phyloP scores from a whole-genome alignment of 768 basidiomycete genomes.

The Boletus rex-veris region DNA sequence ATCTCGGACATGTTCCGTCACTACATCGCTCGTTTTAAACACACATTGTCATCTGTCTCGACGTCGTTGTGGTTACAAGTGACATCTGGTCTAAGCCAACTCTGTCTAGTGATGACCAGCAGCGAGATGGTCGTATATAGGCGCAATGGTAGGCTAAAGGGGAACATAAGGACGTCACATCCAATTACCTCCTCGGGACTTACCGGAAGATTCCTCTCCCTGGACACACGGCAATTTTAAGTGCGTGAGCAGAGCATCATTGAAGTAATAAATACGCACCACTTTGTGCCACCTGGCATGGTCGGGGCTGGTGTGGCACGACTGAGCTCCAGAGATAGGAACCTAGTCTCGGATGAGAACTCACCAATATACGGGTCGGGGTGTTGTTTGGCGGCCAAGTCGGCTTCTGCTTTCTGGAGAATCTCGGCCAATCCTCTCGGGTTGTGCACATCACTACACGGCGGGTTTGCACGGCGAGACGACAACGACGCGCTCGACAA shows the following conservation, averaged over 20 bases:
- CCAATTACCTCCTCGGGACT: slow-evolving; percentile 24
- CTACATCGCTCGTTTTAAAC: not conserved
- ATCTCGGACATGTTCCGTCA: not conserved
- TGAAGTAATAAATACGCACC: slow-evolving; percentile 50
- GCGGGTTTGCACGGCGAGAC: not conserved
- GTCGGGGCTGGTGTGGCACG: slow-evolving; percentile 52
- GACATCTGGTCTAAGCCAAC: not conserved
- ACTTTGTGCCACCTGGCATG: slow-evolving; percentile 93
- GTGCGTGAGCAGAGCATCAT: not conserved
- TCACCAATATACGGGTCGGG: slow-evolving; percentile 93
- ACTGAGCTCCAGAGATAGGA: slow-evolving; percentile 2
- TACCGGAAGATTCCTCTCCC: slow-evolving; percentile 85
- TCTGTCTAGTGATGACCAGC: slow-evolving; percentile 30
- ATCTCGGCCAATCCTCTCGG: slow-evolving; percentile 78
- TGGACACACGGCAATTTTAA: slow-evolving; percentile 22
- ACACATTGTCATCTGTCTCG: too few relatives aligned
- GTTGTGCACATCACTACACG: slow-evolving; percentile 71
- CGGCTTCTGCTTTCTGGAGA: slow-evolving; percentile 75
- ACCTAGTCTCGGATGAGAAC: slow-evolving; percentile 32
- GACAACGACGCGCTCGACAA: slow-evolving; percentile 14
- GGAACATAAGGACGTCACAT: not conserved
- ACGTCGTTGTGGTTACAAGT: too few relatives aligned
- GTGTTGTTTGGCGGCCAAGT: slow-evolving; percentile 63
- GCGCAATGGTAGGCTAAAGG: slow-evolving; percentile 55
- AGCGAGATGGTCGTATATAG: slow-evolving; percentile 59